Evolutionary conservation across 176 grass and related monocot genomes (phyloP).

Genomic region (Zea mays): DNA sequence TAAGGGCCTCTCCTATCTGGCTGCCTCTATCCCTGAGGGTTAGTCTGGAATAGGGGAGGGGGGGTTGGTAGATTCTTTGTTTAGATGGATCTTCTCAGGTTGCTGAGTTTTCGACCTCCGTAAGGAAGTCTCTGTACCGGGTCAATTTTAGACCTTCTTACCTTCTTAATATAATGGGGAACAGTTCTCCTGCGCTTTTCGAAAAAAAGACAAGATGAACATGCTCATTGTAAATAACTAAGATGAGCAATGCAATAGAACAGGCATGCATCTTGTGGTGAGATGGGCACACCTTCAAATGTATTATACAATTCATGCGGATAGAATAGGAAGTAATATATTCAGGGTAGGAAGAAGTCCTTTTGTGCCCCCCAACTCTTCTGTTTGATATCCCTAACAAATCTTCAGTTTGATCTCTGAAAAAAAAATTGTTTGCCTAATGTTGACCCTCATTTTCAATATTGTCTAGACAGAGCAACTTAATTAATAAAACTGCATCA

Average conservation of each 20-base stretch:
- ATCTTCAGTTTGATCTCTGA: background rate
- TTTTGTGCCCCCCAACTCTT: background rate
- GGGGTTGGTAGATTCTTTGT: too few relatives aligned
- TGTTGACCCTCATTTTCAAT: background rate
- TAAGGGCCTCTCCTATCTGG: too few relatives aligned
- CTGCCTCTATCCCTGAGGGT: too few relatives aligned
- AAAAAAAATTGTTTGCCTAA: background rate
- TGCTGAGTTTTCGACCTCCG: too few relatives aligned
- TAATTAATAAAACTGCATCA: background rate
- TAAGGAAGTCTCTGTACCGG: too few relatives aligned
- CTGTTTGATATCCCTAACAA: background rate
- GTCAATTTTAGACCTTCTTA: too few relatives aligned
- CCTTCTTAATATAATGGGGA: too few relatives aligned
- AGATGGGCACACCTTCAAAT: conserved; percentile 25
- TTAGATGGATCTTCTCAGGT: too few relatives aligned
- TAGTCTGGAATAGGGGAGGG: too few relatives aligned
- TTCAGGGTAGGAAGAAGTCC: background rate
- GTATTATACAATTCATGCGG: conserved; percentile 6
- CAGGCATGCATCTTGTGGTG: conserved; percentile 14
- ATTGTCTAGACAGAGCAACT: background rate
- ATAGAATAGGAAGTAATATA: conserved; percentile 5
- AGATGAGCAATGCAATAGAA: conserved; percentile 6
- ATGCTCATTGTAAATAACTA: conserved; percentile 20
- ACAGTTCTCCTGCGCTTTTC: too few relatives aligned
- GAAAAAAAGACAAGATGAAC: background rate